A percentile compares a stretch with the other conserved stretches of the same genome.
Evolutionary conservation across 495 filamentous ascomycete species (phyloP).

Genomic region (Parmelia sp.): DNA sequence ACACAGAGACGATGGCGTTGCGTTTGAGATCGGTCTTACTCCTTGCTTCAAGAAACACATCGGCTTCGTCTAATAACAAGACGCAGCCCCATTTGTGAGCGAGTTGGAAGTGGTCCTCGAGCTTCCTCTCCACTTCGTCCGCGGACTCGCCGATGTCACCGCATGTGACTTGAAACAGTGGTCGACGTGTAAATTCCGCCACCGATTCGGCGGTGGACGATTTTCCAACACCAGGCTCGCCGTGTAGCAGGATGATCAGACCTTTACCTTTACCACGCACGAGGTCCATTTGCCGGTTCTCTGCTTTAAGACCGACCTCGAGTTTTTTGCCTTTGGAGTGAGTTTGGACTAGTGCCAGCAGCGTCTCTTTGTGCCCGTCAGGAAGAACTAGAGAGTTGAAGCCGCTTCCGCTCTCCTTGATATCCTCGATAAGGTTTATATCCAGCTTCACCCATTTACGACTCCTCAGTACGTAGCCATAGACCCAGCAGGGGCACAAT

Average conservation of each 20-base stretch:
- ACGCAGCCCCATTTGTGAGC: conserved; percentile 44
- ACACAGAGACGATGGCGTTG: conserved; percentile 35
- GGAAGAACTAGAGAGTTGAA: not conserved
- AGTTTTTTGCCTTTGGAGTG: conserved; percentile 20
- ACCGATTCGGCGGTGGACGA: conserved; percentile 34
- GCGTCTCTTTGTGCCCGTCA: conserved; percentile 19
- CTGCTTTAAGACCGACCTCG: not conserved
- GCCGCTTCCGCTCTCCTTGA: not conserved
- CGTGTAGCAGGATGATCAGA: conserved; percentile 47
- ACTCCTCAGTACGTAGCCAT: not conserved
- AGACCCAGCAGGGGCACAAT: not conserved
- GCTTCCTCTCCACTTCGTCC: conserved; percentile 36
- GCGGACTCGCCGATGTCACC: conserved; percentile 37
- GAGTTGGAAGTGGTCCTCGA: conserved; percentile 37
- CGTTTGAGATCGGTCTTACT: conserved; percentile 36
- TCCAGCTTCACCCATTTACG: not conserved
- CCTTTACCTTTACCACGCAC: conserved; percentile 38
- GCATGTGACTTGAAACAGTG: conserved; percentile 31
- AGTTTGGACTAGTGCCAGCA: conserved; percentile 26
- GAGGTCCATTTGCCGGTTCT: conserved; percentile 21
- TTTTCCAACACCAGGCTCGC: conserved; percentile 42
- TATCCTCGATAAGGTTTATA: not conserved
- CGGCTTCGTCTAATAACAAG: conserved; percentile 30
- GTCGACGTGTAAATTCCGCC: conserved; percentile 27
- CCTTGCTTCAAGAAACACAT: not conserved